Evolutionary conservation across 2,329 filamentous ascomycete genomes (phyloP), one percentile per base, ranked within the genome.

Genomic region (Metarhizium album): DNA sequence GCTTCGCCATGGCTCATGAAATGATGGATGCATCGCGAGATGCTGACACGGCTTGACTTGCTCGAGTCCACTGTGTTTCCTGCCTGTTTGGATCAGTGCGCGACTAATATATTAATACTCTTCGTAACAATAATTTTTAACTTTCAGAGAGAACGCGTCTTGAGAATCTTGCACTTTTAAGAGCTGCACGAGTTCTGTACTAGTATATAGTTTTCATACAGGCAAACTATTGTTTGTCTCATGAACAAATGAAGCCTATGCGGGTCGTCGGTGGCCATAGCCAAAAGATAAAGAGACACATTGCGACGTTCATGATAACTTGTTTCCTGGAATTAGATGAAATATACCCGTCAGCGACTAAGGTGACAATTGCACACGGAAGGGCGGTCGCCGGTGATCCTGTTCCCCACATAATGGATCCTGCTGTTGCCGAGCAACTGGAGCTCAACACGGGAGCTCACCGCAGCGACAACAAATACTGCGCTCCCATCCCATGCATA

Each of bases 401-500:
- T 13, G 33, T 5, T 22, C 23, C 20, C n/a, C 20, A 13, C 9
- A 43, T 8, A 37, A 48, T 52, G 47, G 47, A 42, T 24, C 51
- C n/a, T 22, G 33, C 2, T 8, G 55, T 57, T 56, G 55, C 55
- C 54, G 47, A 56, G 53, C 55, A 56, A 57, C 55, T 13, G 9
- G 2, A 20, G 4, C 18, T 35, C 38, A 48, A 48, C 47, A 42
- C 27, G 2, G 11, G 11, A 38, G 6, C 38, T 33, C 13, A 20
- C 46, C 42, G n/a, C n/a, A n/a, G n/a, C n/a, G 47, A 55, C 48
- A 55, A 55, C 53, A 55, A 56, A 52, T 24, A 29, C 7, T 9
- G 35, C 33, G 40, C 43, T 38, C 31, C 14, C 33, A 35, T 16
- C 14, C 50, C 35, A 46, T 43, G 24, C 33, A 53, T 46, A 43